Percentiles rank a stretch among this genome's conserved stretches.
Conservation (phyloP, 2,329 filamentous ascomycete species). For the Alternaria conjuncta region DNA sequence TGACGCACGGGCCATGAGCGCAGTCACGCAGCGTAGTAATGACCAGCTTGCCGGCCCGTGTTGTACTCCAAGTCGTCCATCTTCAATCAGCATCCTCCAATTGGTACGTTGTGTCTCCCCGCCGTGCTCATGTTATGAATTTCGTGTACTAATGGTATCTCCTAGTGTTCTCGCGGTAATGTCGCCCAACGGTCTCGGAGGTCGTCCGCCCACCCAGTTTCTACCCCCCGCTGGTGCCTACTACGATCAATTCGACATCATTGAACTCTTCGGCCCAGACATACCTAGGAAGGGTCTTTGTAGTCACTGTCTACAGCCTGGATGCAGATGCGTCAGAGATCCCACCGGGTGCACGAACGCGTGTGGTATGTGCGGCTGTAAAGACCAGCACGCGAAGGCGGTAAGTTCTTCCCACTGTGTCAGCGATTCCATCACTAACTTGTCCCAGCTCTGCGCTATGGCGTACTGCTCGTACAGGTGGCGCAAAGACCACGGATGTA, state of each 20-base stretch:
- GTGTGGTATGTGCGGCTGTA: not conserved
- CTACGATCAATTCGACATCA: not conserved
- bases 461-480: not conserved
- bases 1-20: not conserved
- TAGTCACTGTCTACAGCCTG: not conserved
- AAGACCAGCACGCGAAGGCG: not conserved
- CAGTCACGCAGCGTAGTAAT: not conserved
- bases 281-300: not conserved
- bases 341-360: not conserved
- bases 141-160: not conserved
- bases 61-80: not conserved
- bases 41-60: not conserved
- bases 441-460: accelerated
- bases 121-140: accelerated
- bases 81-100: not conserved
- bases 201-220: not conserved
- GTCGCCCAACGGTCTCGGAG: not conserved
- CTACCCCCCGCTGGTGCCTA: not conserved
- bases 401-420: accelerated
- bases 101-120: not conserved
- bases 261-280: not conserved
- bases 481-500: not conserved
- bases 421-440: not conserved
- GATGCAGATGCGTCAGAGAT: not conserved
- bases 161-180: not conserved